A percentile compares a stretch with the other conserved stretches of the same genome.
Conservation (phyloP, 495 filamentous ascomycete species). For the Neurospora cerealis region DNA sequence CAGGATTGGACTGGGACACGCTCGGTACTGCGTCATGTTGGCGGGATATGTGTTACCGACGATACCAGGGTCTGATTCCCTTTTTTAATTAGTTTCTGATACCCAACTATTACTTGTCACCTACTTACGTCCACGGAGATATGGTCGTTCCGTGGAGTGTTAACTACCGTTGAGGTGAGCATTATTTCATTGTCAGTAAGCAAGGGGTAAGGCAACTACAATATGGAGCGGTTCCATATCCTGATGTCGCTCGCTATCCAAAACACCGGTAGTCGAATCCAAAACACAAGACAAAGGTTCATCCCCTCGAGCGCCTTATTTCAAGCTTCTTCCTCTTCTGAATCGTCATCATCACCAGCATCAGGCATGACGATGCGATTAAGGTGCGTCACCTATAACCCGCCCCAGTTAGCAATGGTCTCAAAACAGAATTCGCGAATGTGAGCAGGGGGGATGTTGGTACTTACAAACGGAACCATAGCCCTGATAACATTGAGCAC, state of each 20-base stretch:
- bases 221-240: neutral
- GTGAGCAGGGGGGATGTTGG: constrained; percentile 11
- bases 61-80: constrained; percentile 1
- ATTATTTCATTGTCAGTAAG: neutral
- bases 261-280: neutral
- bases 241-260: neutral
- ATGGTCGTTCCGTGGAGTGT: neutral
- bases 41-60: constrained; percentile 2
- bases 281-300: neutral
- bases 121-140: neutral
- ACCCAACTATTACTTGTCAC: constrained; percentile 9
- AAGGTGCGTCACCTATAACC: constrained; percentile 45
- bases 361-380: constrained; percentile 61
- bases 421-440: neutral
- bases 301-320: neutral
- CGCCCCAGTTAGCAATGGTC: neutral
- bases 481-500: constrained; percentile 34
- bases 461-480: constrained; percentile 53
- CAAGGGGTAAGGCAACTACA: neutral
- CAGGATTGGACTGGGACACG: neutral
- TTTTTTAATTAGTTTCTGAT: constrained; percentile 6
- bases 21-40: neutral
- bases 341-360: constrained; percentile 28
- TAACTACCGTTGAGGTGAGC: neutral
- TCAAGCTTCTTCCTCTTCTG: constrained; percentile 16